A percentile compares a stretch with the other conserved stretches of the same genome.
These are phyloP conservation scores for Amorphotheca resinae DNA, from an alignment of 495 filamentous ascomycete genomes.

Conservation along the genomic window DNA sequence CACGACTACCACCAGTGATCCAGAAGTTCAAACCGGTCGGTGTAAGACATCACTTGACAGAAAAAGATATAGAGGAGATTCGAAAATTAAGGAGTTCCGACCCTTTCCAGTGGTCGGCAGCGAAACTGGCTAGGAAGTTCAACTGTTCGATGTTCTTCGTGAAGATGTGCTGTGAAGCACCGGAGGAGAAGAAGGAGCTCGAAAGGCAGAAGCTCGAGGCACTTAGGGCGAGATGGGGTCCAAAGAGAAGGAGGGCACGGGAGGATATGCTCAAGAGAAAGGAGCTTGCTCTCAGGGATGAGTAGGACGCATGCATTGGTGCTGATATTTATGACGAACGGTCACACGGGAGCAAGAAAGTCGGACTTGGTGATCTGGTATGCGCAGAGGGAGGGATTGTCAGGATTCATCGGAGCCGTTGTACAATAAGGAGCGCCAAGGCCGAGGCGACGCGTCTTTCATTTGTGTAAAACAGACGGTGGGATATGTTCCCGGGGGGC, in stretches of 20 bases:
- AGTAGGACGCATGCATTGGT: conserved; percentile 14
- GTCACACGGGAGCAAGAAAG: not conserved
- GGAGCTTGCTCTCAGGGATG: conserved; percentile 41
- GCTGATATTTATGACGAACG: not conserved
- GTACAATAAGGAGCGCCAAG: not conserved
- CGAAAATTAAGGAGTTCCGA: conserved; percentile 52
- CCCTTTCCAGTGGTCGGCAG: conserved; percentile 60
- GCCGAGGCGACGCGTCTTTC: not conserved
- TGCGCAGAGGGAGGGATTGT: not conserved
- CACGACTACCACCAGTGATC: conserved; percentile 42
- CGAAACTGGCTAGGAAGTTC: conserved; percentile 57
- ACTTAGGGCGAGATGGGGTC: conserved; percentile 61
- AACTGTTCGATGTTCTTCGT: conserved; percentile 70
- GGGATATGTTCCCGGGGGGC: conserved; percentile 5
- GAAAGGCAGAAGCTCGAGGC: conserved; percentile 35
- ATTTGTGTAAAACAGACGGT: conserved; percentile 1
- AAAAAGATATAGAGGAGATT: conserved; percentile 68
- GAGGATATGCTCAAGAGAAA: conserved; percentile 61
- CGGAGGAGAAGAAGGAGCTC: conserved; percentile 26
- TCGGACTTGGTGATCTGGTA: not conserved
- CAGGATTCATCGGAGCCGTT: not conserved
- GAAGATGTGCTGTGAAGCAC: conserved; percentile 33
- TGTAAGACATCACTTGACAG: conserved; percentile 50
- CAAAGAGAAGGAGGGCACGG: conserved; percentile 52
- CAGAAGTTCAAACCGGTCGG: conserved; percentile 23